These are phyloP conservation scores for Plasmodium vinckei DNA, from an alignment of 169 alveolate genomes.

Conservation along the genomic window DNA sequence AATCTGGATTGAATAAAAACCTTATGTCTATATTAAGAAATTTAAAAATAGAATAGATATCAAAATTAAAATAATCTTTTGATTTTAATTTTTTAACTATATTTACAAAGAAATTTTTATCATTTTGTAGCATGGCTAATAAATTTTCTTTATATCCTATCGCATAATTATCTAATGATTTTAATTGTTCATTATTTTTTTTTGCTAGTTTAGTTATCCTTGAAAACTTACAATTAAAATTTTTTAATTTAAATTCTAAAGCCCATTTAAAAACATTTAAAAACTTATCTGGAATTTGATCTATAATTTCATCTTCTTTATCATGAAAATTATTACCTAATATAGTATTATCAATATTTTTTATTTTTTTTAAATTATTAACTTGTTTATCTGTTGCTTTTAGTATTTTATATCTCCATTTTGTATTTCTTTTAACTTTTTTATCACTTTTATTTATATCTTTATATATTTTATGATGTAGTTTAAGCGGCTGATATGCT, in stretches of 20 bases:
- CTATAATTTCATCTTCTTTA: slow-evolving; percentile 46
- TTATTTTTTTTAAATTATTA: slow-evolving; percentile 39
- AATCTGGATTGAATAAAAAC: slow-evolving; percentile 57
- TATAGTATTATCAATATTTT: slow-evolving; percentile 64
- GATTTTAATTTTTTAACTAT: slow-evolving; percentile 58
- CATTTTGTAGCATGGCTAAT: slow-evolving; percentile 69
- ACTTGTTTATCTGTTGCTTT: slow-evolving; percentile 16
- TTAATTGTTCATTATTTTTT: slow-evolving; percentile 63
- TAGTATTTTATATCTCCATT: not conserved
- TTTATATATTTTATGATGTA: not conserved
- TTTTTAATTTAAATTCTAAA: slow-evolving; percentile 61
- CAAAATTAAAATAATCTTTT: slow-evolving; percentile 74
- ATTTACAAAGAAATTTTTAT: slow-evolving; percentile 54
- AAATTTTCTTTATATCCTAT: slow-evolving; percentile 74
- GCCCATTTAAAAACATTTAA: slow-evolving; percentile 76
- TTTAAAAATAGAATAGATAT: slow-evolving; percentile 69
- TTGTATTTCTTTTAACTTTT: not conserved
- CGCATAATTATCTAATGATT: slow-evolving; percentile 53
- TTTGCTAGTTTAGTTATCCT: slow-evolving; percentile 57
- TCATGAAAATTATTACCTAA: slow-evolving; percentile 40
- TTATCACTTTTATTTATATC: not conserved
- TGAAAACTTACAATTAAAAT: slow-evolving; percentile 67
- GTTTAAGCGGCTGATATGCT: not conserved
- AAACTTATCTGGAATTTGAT: slow-evolving; percentile 45
- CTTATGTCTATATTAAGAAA: slow-evolving; percentile 53